Base-by-base conservation (phyloP, 169 alveolate species). In the Toxoplasma gondii region DNA sequence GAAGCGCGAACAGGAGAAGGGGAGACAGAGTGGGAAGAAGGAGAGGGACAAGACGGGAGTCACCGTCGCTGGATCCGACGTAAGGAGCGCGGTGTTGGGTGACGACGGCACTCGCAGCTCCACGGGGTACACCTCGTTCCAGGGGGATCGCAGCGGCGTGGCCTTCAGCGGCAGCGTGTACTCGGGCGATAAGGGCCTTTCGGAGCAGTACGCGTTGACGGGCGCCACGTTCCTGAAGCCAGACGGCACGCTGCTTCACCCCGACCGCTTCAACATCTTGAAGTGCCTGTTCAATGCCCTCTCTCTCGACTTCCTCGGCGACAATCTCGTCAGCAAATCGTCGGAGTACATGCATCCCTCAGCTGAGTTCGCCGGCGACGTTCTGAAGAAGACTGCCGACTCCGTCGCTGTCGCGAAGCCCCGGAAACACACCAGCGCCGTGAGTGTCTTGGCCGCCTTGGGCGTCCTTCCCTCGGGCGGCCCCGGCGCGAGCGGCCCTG, bases 341-440 rank as follows among this genome's bases (percentile, higher is more conserved):
- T 91, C 94, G 41, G 91, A 38, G 1, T 86, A 78, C 53, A 43
- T 91, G 91, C 84, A 84, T 34, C 94, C 94, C n/a, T 91, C 88
- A 10, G 94, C 94, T 0, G 94, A 91, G 91, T 91, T 91, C 80
- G 94, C 94, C 19, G 94, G 94, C 43, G 94, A 91, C 91, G 90
- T 70, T 39, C 91, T 91, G 22, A 91, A 74, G 67, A 70, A 64
- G 9, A 38, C 84, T 7, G 9, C 83, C 83, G 83, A 12, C 39
- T 34, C 83, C 5, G 39, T 70, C 17, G 83, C 83, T 34, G 44
- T 70, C 10, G 9, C 83, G 10, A 9, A 34, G 27, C 83, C 83
- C 27, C 83, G 83, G 9, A 9, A 22, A 9, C 83, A 27, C 10
- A 10, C 39, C 34, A 34, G 83, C 5, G 83, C 39, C 17, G 34